Evolutionary conservation across 805 yeast genomes (phyloP), one percentile per base, ranked within the genome.

Genomic region (Zygosaccharomyces kombuchaensis): DNA sequence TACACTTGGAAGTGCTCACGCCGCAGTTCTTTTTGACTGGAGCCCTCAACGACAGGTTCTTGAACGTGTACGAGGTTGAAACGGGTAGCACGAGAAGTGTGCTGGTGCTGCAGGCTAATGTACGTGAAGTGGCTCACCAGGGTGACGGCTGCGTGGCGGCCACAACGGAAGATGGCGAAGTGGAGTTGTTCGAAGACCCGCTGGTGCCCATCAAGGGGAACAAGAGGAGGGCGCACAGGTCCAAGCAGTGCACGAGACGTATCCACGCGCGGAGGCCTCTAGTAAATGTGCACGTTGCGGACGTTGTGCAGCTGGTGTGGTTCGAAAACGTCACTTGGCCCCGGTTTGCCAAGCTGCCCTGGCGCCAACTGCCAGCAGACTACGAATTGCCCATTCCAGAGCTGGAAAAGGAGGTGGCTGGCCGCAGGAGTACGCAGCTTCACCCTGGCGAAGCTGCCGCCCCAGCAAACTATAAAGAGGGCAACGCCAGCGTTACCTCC

Each of bases 1-100:
- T 78, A 9, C 65, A 82, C 9, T 46, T 74, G 30, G 66, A 74
- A 5, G 59, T 73, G 14, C 25, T 63, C 29, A 49, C 57, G 7
- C 36, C 63, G 17, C 66, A 75, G 38, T 69, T 67, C 37, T 79
- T 88, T 55, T 63, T 86, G 35, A 82, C 93, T 1, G 76, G 84
- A 42, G 95, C 96, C 1, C 70, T 71, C 29, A 82, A 82, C 49
- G 98, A 90, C 63, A 76, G 97, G 54, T 88, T 87, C 62, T 74
- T 89, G 53, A 87, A 87, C 61, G 69, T 85, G 30, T 82, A 84
- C 59, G 66, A 71, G 26, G 65, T 69, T 38, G 37, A 48, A 2
- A 45, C 61, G 3, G 60, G 70, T n/a, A 59, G 66, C 23, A 59
- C 78, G 2, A 63, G 62, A 44, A 71, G 82, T 2, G 85, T 89